Conservation (phyloP, 352 stramenopile species). For the Globisporangium iwayamae region DNA sequence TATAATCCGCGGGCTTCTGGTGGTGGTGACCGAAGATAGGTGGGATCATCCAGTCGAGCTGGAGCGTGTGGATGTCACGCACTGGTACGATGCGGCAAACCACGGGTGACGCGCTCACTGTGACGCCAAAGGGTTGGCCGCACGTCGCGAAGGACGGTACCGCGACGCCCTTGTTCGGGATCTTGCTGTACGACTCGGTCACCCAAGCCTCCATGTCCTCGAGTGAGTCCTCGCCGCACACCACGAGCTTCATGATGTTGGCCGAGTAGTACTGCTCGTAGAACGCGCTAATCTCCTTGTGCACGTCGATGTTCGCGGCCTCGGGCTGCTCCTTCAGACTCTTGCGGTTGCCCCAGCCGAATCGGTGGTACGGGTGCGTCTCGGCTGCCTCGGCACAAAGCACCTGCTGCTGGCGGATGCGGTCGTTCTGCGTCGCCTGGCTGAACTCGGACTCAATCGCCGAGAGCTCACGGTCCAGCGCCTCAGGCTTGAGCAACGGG, state of each 20-base stretch:
- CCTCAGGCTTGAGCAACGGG: constrained; percentile 78
- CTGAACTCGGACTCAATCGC: constrained; percentile 89
- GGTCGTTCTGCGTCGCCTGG: constrained; percentile 71
- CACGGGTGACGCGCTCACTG: constrained; percentile 32
- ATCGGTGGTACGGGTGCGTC: constrained; percentile 73
- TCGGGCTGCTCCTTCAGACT: constrained; percentile 53
- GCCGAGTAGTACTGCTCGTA: constrained; percentile 74
- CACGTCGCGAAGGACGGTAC: constrained; percentile 36
- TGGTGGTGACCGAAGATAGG: constrained; percentile 62
- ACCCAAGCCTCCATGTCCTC: constrained; percentile 72
- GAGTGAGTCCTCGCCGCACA: constrained; percentile 69
- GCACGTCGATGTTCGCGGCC: constrained; percentile 45
- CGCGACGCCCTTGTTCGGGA: constrained; percentile 53
- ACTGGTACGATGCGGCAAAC: constrained; percentile 72
- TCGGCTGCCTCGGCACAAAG: constrained; percentile 50
- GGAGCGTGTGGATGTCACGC: constrained; percentile 72
- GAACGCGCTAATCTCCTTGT: constrained; percentile 55
- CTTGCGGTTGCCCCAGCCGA: constrained; percentile 84
- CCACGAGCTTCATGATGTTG: constrained; percentile 84
- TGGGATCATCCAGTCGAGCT: constrained; percentile 78
- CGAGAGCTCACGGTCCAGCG: constrained; percentile 77
- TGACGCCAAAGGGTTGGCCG: constrained; percentile 50
- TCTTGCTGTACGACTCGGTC: constrained; percentile 48
- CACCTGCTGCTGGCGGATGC: constrained; percentile 74
- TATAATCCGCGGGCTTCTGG: constrained; percentile 77